Evolutionary conservation across 2,329 filamentous ascomycete genomes (phyloP).

Genomic region (Zasmidium citrigriseum): DNA sequence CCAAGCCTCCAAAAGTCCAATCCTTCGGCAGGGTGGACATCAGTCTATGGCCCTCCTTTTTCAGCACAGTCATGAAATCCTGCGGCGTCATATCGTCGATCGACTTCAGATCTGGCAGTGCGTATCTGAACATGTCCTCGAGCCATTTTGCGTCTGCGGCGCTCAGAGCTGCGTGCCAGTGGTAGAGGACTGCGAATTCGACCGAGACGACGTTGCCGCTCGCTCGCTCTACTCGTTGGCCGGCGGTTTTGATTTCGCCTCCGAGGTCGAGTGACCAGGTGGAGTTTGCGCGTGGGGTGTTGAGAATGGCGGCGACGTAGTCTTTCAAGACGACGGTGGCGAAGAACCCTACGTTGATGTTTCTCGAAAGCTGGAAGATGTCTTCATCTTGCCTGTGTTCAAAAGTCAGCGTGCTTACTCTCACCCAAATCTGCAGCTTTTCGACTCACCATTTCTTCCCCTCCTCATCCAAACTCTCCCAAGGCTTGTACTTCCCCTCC

Average conservation of each 20-base stretch:
- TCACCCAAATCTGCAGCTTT: not conserved
- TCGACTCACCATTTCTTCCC: constrained; percentile 40
- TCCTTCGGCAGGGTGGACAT: constrained; percentile 32
- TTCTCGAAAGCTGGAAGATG: constrained; percentile 49
- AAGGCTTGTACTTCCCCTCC: constrained; percentile 44
- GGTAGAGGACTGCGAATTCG: constrained; percentile 51
- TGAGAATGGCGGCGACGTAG: constrained; percentile 50
- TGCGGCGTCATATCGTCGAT: constrained; percentile 46
- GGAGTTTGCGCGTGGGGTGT: constrained; percentile 47
- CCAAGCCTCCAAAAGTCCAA: constrained; percentile 47
- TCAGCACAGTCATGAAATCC: constrained; percentile 46
- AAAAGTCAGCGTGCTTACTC: constrained; percentile 2
- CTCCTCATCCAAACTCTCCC: constrained; percentile 41
- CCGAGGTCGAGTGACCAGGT: constrained; percentile 49
- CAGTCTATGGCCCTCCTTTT: constrained; percentile 38
- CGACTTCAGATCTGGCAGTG: constrained; percentile 42
- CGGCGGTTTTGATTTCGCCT: constrained; percentile 46
- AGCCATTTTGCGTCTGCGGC: constrained; percentile 50
- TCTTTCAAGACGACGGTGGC: constrained; percentile 48
- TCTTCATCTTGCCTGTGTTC: constrained; percentile 49
- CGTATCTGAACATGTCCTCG: constrained; percentile 40
- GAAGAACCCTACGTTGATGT: constrained; percentile 52
- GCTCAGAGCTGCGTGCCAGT: constrained; percentile 50
- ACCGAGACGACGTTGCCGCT: constrained; percentile 49
- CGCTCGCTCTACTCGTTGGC: constrained; percentile 44